Base-by-base conservation (phyloP, 306 rosid species). In the Abrus pulchellus region DNA sequence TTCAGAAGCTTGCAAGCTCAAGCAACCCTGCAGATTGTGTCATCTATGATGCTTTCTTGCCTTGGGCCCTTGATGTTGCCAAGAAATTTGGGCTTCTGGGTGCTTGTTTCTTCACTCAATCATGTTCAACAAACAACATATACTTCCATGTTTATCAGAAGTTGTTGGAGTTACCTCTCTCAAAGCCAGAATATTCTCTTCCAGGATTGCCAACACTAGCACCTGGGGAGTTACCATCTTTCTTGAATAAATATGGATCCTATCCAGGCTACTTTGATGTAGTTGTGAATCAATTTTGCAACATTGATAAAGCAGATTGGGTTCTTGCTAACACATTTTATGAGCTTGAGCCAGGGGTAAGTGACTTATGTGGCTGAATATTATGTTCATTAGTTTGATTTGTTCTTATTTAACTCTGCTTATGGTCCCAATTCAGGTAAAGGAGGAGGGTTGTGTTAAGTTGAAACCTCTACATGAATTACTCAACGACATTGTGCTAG, bases 21-120 rank as follows among this genome's bases (percentile, higher is more conserved):
- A 61, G 55, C 14, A 3, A 49, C 76, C 80, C n/a, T n/a, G 76
- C 68, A 1, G 78, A 86, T 36, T 76, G 85, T 48, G 64, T 85
- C 34, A 76, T 88, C 13, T 88, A 88, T 56, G 89, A 83, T 82
- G 47, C 81, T 8, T 77, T 80, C 74, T 0, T 85, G 55, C 65
- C 84, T 60, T 88, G 91, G 91, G 82, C 60, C 6, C 89, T 85
- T 7, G 88, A 88, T 12, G 87, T 88, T 36, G 89, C 87, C 32
- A 82, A 83, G 44, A 5, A 45, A 4, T 68, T 83, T 55, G 91
- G 82, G 10, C 4, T 85, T 0, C 73, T 70, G 57, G 85, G 77
- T 36, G 84, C 83, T 9, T 33, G 13, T 13, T 85, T 85, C 65
- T 85, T 82, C 77, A 88, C 91, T 53, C 89, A 85, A 48, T 59